These are phyloP conservation scores for Hypericum androsaemum DNA, from an alignment of 345 rosid species.

Conservation along the genomic window DNA sequence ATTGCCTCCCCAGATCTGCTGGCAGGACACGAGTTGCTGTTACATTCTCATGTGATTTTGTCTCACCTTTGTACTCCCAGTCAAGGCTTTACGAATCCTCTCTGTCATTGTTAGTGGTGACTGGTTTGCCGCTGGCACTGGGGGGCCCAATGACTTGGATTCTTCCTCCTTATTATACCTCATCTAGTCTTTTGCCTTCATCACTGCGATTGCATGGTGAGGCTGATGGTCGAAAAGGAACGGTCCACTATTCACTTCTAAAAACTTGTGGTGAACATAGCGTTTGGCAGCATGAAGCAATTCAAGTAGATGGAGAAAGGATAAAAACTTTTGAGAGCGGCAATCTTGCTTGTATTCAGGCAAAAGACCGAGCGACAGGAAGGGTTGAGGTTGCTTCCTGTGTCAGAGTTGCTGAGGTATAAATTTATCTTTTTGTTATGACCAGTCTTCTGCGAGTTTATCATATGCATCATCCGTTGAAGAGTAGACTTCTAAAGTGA, in stretches of 20 bases:
- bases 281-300: conserved; percentile 28
- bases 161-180: conserved; percentile 72
- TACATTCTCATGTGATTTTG: conserved; percentile 75
- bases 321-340: conserved; percentile 57
- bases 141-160: conserved; percentile 83
- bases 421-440: neutral
- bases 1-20: conserved; percentile 48
- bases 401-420: conserved; percentile 86
- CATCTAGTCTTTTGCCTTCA: conserved; percentile 59
- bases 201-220: conserved; percentile 38
- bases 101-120: conserved; percentile 46
- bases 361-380: conserved; percentile 72
- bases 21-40: conserved; percentile 59
- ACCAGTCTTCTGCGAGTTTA: neutral
- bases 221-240: conserved; percentile 54
- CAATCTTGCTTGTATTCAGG: conserved; percentile 78
- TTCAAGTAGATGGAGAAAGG: conserved; percentile 54
- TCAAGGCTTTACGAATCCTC: conserved; percentile 64
- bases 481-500: neutral
- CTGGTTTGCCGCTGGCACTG: conserved; percentile 81
- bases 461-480: too few relatives aligned
- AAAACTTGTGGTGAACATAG: conserved; percentile 40
- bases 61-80: conserved; percentile 47
- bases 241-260: conserved; percentile 53
- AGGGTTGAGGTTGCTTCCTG: conserved; percentile 81